Percentiles rank a stretch among this genome's conserved stretches.
Evolutionary conservation across 352 stramenopile genomes (phyloP).

Genomic region (Pseudoperonospora humuli): DNA sequence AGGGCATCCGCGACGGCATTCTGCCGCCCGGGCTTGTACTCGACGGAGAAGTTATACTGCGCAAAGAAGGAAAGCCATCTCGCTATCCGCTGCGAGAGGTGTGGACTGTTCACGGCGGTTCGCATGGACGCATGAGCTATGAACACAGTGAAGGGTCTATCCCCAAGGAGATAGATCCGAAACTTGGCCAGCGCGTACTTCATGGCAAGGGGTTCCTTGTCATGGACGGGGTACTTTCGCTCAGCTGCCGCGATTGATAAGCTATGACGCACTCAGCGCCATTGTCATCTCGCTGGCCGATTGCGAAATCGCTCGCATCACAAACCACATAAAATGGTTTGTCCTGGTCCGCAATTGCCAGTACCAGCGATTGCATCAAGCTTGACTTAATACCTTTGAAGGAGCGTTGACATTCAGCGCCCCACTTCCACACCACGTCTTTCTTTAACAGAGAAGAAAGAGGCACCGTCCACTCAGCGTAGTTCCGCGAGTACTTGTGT

Average conservation of each 20-base stretch:
- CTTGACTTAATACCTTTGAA: neutral
- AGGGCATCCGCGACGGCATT: neutral
- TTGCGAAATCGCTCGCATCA: neutral
- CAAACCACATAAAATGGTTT: neutral
- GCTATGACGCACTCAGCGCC: neutral
- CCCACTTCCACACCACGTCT: too few species aligned
- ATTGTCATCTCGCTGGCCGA: neutral
- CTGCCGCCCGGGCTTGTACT: neutral
- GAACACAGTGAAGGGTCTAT: neutral
- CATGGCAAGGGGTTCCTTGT: neutral
- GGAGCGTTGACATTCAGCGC: neutral
- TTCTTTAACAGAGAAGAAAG: too few species aligned
- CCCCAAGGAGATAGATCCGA: neutral
- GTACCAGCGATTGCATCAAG: neutral
- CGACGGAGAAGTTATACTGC: conserved; percentile 8
- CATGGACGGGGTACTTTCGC: neutral
- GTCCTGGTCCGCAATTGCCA: neutral
- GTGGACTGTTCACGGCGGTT: neutral
- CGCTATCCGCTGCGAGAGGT: conserved; percentile 12
- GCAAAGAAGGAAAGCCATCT: conserved; percentile 21
- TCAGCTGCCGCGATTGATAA: neutral
- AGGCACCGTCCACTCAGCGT: too few species aligned
- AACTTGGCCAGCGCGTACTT: neutral
- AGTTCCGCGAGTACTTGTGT: too few species aligned
- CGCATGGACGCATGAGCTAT: neutral